Percentiles rank a stretch among this genome's conserved stretches.
phyloP scores from a whole-genome alignment of 2,329 filamentous ascomycete genomes.

The Neurospora sp. region DNA sequence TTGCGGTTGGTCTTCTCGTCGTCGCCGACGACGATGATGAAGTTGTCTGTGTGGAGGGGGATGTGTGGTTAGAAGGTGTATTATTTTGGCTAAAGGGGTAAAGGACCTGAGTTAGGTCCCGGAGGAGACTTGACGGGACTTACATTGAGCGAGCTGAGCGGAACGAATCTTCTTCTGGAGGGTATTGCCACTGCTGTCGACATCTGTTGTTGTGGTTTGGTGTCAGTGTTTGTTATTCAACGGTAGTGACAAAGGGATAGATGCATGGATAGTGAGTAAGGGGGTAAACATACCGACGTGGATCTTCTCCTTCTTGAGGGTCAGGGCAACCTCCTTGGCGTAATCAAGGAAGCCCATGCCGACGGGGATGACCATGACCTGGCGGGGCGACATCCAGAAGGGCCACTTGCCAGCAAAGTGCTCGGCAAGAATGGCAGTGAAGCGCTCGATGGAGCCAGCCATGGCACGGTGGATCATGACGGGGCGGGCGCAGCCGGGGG shows the following conservation, averaged over 20 bases:
- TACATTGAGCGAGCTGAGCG: constrained; percentile 71
- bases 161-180: constrained; percentile 85
- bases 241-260: background rate
- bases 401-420: constrained; percentile 85
- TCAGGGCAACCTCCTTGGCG: constrained; percentile 60
- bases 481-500: constrained; percentile 63
- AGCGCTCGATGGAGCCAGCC: constrained; percentile 54
- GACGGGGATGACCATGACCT: constrained; percentile 70
- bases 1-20: constrained; percentile 50
- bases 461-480: constrained; percentile 85
- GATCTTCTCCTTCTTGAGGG: constrained; percentile 58
- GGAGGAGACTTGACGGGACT: constrained; percentile 24
- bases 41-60: constrained; percentile 14
- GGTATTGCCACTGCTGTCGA: constrained; percentile 66
- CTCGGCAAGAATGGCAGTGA: constrained; percentile 68
- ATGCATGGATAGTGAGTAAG: background rate
- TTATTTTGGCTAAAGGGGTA: background rate
- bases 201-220: constrained; percentile 25
- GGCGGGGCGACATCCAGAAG: constrained; percentile 78
- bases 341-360: constrained; percentile 64
- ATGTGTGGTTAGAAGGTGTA: background rate
- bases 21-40: constrained; percentile 45
- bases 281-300: constrained; percentile 39
- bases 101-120: constrained; percentile 39
- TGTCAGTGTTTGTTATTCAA: background rate